Conservation (phyloP, 495 filamentous ascomycete species). For the Xylaria palmicola region DNA sequence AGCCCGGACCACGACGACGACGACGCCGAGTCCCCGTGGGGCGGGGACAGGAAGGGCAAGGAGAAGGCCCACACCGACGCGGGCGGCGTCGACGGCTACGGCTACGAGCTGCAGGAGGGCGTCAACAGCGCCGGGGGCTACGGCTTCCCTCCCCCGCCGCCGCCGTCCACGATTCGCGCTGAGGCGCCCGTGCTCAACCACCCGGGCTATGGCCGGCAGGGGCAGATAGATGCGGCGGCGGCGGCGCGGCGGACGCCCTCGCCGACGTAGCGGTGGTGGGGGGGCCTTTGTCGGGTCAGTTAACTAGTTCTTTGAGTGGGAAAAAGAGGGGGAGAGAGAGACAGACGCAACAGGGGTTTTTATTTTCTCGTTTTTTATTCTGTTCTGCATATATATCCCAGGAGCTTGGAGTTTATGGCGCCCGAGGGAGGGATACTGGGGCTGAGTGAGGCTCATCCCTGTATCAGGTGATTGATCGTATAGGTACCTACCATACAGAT, state of each 20-base stretch:
- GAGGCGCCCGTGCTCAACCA: conserved; percentile 27
- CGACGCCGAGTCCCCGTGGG: conserved; percentile 10
- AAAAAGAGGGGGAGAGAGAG: background rate
- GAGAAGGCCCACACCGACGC: conserved; percentile 25
- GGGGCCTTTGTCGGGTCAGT: too few species aligned
- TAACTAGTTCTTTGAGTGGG: too few species aligned
- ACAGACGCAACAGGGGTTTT: background rate
- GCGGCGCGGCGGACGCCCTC: conserved; percentile 4
- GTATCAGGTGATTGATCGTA: too few species aligned
- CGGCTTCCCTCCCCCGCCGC: conserved; percentile 7
- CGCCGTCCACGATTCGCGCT: conserved; percentile 3
- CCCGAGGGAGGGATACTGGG: too few species aligned
- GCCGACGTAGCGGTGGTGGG: background rate
- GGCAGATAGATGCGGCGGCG: background rate
- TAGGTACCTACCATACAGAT: background rate
- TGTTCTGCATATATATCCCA: background rate
- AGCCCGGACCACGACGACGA: conserved; percentile 25
- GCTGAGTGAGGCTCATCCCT: too few species aligned
- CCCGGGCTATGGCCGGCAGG: conserved; percentile 30
- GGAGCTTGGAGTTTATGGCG: conserved; percentile 24
- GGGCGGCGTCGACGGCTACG: too few species aligned
- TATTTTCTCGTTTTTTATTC: background rate
- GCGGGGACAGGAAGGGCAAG: conserved; percentile 32
- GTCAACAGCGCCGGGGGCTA: conserved; percentile 23
- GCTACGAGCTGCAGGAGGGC: conserved; percentile 14